Base-by-base conservation (phyloP, 331 rosid genomes). In the Phaseolus coccineus region DNA sequence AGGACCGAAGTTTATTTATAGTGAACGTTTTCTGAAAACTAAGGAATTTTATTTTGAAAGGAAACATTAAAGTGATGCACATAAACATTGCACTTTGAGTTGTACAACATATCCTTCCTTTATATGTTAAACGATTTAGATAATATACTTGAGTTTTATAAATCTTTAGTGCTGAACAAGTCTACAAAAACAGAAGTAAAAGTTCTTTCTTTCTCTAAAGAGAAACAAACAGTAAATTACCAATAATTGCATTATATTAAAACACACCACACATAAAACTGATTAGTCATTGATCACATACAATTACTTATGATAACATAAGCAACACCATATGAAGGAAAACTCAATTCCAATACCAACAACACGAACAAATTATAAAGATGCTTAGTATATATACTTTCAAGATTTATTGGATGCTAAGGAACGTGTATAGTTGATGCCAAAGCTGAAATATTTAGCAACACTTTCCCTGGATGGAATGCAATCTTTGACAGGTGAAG, bases 401-500 rank as follows among this genome's bases (percentile, higher is more conserved):
- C 44, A 63, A 63, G 69, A 63, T 16, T 33, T 63, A 8, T 0
- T 63, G 25, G 46, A 31, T 63, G 69, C 69, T 9, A 37, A 37
- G 44, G 63, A 78, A 31, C 71, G 71, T 13, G 4, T 11, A 14
- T 40, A 67, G 37, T 67, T 67, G 72, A 67, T 24, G 37, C 35
- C 72, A 67, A 42, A 40, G 37, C 53, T 63, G 80, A 88, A 72
- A 71, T 87, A 81, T 30, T 69, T 14, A 77, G 77, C 28, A n/a
- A 88, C 76, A 30, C 11, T 8, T 14, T 90, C 85, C 68, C 84
- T 81, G 7, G 88, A 63, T 13, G 94, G 92, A 75, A 88, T 52
- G 69, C 87, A 80, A 81, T 88, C 88, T 83, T 82, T 85, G 82
- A 88, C 53, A 42, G 87, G 82, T 56, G 91, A 84, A 83, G 72